Base-by-base conservation (phyloP, 2,329 filamentous ascomycete species). In the Diaporthe citri region DNA sequence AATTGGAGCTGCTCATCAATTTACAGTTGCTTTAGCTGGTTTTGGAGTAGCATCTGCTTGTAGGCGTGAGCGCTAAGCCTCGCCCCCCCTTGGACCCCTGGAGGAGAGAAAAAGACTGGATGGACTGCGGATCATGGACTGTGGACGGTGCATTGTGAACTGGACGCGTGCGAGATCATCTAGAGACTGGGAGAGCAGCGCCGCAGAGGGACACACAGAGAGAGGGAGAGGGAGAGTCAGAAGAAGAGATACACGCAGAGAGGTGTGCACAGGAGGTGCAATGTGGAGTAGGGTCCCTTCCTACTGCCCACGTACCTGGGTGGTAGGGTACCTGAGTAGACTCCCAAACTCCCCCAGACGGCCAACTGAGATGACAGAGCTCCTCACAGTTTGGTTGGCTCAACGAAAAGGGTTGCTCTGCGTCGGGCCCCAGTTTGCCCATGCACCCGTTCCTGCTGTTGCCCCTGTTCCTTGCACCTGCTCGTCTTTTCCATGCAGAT, bases 401-500 rank as follows among this genome's bases (percentile, higher is more conserved):
- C 64, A 69, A 69, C 64, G 64, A 55, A 69, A 69, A 69, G 64
- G 64, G 64, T 69, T 69, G 64, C 64, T 67, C 64, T 67, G 64
- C 46, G 31, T 39, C 48, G 64, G 57, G 64, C 41, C 64, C 64
- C 64, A 69, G 64, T 69, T 67, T 67, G 64, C 64, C 46, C 64
- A 72, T 72, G 70, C 70, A 72, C 70, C 46, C 70, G 59, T 62
- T 72, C 70, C 71, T 72, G 71, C 71, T 72, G 71, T 72, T 72
- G 57, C 57, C 71, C 71, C 71, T 72, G 70, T 62, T 64, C 70
- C 70, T 52, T 72, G 70, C 70, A 72, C 70, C 52, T 46, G 52
- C 69, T 60, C 69, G 46, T 55, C 36, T 72, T 51, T 62, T 72
- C 70, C 70, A 72, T 51, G 56, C 70, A 72, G 70, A 72, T 72